Percentiles rank a stretch among this genome's conserved stretches.
These are phyloP conservation scores for Fusarium brevicatenulatum DNA, from an alignment of 2,329 filamentous ascomycete species.

Conservation along the genomic window DNA sequence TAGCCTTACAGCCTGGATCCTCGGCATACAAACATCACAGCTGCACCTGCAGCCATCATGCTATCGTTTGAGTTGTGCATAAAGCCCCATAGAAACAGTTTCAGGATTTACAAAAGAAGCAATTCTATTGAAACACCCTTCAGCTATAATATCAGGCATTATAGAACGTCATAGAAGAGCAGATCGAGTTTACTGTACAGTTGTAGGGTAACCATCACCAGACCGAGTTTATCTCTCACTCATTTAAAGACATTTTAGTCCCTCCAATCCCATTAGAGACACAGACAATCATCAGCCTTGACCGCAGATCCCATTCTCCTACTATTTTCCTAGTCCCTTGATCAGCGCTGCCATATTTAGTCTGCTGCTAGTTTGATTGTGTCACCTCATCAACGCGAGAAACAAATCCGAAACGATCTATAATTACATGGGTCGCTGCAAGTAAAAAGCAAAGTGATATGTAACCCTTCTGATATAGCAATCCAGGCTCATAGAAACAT, in stretches of 20 bases:
- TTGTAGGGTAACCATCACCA: conserved; percentile 8
- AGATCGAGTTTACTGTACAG: too few species aligned
- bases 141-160: not conserved
- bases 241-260: not conserved
- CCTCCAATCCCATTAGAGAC: conserved; percentile 13
- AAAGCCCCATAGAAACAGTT: not conserved
- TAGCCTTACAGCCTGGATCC: not conserved
- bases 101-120: not conserved
- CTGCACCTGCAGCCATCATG: not conserved
- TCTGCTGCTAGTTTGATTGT: not conserved
- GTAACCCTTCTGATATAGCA: not conserved
- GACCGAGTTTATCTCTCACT: not conserved
- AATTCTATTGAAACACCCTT: not conserved
- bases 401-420: not conserved
- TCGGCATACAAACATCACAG: not conserved
- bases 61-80: not conserved
- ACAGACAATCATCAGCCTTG: not conserved
- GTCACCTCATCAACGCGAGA: not conserved
- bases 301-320: not conserved
- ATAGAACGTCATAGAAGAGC: not conserved
- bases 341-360: conserved; percentile 24
- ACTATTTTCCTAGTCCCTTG: conserved; percentile 10
- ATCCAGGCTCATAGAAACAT: not conserved
- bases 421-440: not conserved
- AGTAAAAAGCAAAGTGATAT: not conserved